These are phyloP conservation scores for Arthrobotrys musiformis DNA, from an alignment of 2,329 filamentous ascomycete genomes.

Conservation along the genomic window DNA sequence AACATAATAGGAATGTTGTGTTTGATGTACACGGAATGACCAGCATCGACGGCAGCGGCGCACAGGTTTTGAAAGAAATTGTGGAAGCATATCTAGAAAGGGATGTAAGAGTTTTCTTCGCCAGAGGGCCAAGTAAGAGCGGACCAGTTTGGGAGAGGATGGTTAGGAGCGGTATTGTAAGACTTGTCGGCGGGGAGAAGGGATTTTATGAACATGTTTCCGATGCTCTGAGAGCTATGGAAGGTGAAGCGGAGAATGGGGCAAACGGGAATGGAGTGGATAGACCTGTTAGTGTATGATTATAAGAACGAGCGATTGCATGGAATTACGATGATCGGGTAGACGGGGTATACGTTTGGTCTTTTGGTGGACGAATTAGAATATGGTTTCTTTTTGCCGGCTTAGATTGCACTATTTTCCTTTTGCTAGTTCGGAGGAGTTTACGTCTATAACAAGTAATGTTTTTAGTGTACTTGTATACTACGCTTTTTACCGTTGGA, in stretches of 20 bases:
- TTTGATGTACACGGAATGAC: conserved; percentile 99
- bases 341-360: neutral
- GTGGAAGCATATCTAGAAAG: conserved; percentile 80
- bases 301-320: neutral
- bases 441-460: too few relatives aligned
- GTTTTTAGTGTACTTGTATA: too few relatives aligned
- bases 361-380: neutral
- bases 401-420: too few relatives aligned
- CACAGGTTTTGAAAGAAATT: conserved; percentile 91
- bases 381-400: too few relatives aligned
- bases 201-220: conserved; percentile 87
- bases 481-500: too few relatives aligned
- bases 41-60: conserved; percentile 89
- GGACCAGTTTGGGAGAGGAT: conserved; percentile 76
- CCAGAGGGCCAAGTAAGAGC: conserved; percentile 46
- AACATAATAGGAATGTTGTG: conserved; percentile 89
- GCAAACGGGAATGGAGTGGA: conserved; percentile 63
- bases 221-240: conserved; percentile 82
- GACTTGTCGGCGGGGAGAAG: conserved; percentile 77
- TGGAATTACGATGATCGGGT: neutral
- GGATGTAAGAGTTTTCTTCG: conserved; percentile 76
- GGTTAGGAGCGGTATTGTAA: conserved; percentile 82
- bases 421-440: too few relatives aligned
- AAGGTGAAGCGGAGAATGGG: conserved; percentile 67
- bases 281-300: conserved; percentile 44